These are phyloP conservation scores for Scleroderma citrinum DNA, from an alignment of 768 basidiomycete genomes.

Conservation along the genomic window DNA sequence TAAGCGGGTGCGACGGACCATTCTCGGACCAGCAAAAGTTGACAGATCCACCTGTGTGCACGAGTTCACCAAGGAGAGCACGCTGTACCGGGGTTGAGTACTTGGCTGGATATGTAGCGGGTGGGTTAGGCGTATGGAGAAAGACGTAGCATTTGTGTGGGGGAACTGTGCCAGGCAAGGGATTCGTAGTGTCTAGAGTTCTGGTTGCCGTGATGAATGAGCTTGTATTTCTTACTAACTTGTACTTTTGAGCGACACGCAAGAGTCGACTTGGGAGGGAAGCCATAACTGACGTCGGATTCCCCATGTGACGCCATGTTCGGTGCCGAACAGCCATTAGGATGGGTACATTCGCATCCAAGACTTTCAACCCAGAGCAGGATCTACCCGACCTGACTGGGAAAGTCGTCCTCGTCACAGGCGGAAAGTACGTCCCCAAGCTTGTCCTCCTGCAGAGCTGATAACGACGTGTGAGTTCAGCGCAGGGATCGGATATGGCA, in stretches of 20 bases:
- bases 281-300: too few relatives aligned
- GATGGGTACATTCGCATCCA: conserved; percentile 20
- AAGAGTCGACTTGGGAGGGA: neutral
- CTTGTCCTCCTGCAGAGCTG: neutral
- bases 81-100: conserved; percentile 45
- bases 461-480: neutral
- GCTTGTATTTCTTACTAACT: neutral
- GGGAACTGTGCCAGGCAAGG: conserved; percentile 43
- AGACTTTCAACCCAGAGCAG: conserved; percentile 29
- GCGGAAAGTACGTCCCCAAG: conserved; percentile 40
- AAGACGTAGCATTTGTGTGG: conserved; percentile 51
- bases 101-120: conserved; percentile 42
- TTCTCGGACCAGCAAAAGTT: conserved; percentile 53
- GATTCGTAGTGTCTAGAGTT: neutral
- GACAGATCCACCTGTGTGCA: conserved; percentile 47
- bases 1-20: conserved; percentile 12
- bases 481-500: conserved; percentile 38
- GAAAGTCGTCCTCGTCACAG: conserved; percentile 52
- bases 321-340: too few relatives aligned
- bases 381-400: conserved; percentile 43
- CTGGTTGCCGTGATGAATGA: neutral
- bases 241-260: neutral
- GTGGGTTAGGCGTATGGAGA: conserved; percentile 45
- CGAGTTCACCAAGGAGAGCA: conserved; percentile 39
- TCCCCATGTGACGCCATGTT: too few relatives aligned